A percentile compares a stretch with the other conserved stretches of the same genome.
Evolutionary conservation across 2,329 filamentous ascomycete species (phyloP).

Genomic region (Xylariaceae sp.): DNA sequence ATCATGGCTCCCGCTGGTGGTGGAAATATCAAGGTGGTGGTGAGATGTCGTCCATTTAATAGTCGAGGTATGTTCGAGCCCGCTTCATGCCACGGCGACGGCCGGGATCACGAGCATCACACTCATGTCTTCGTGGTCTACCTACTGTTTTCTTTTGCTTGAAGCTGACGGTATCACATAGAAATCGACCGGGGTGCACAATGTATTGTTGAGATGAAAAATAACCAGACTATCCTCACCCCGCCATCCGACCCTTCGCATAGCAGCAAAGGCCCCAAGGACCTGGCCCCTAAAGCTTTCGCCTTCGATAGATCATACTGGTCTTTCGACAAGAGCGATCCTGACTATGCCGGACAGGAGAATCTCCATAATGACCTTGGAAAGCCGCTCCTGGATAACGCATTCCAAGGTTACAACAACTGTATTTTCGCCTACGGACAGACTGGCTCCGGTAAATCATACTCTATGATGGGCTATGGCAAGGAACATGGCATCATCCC

Average conservation of each 20-base stretch:
- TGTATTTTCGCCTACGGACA: slow-evolving; percentile 99
- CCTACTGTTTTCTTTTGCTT: not conserved
- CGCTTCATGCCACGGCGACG: not conserved
- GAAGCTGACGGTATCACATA: slow-evolving; percentile 36
- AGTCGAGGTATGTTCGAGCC: slow-evolving; percentile 63
- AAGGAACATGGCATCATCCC: slow-evolving; percentile 94
- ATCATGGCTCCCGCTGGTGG: slow-evolving; percentile 65
- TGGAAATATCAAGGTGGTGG: slow-evolving; percentile 99
- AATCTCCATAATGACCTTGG: slow-evolving; percentile 85
- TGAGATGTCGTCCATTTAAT: slow-evolving; percentile 93
- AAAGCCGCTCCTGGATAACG: slow-evolving; percentile 89
- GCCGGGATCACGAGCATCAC: not conserved
- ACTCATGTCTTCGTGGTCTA: not conserved
- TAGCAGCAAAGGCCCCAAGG: slow-evolving; percentile 61
- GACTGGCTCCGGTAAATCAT: slow-evolving; percentile 96
- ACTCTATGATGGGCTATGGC: slow-evolving; percentile 99
- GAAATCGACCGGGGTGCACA: slow-evolving; percentile 86
- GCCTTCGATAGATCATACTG: slow-evolving; percentile 97
- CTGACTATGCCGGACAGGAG: slow-evolving; percentile 84
- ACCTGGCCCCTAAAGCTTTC: slow-evolving; percentile 73
- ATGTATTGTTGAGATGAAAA: slow-evolving; percentile 98
- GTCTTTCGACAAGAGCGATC: slow-evolving; percentile 82
- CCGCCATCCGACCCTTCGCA: slow-evolving; percentile 60
- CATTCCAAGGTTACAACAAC: slow-evolving; percentile 97
- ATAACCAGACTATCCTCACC: slow-evolving; percentile 78